A percentile compares a stretch with the other conserved stretches of the same genome.
These are phyloP conservation scores for Tulasnella sp. DNA, from an alignment of 768 basidiomycete genomes.

Conservation along the genomic window DNA sequence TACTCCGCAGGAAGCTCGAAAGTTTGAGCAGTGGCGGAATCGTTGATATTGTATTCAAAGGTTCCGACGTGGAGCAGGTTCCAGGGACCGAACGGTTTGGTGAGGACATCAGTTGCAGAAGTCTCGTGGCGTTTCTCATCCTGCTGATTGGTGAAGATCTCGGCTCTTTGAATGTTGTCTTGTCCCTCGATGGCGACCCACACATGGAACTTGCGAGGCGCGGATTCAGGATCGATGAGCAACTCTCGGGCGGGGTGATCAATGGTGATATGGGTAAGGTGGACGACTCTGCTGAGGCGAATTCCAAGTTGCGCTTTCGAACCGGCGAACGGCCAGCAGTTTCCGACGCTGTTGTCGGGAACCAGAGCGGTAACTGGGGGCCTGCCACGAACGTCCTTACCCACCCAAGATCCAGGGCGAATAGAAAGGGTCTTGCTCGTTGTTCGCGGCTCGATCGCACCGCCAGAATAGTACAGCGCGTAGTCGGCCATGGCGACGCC, in stretches of 20 bases:
- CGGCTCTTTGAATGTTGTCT: slow-evolving; percentile 62
- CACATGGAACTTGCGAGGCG: slow-evolving; percentile 82
- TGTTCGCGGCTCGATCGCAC: slow-evolving; percentile 69
- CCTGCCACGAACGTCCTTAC: slow-evolving; percentile 60
- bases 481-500: slow-evolving; percentile 77
- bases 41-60: slow-evolving; percentile 58
- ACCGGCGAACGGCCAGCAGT: slow-evolving; percentile 92
- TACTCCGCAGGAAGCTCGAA: slow-evolving; percentile 71
- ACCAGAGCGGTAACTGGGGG: slow-evolving; percentile 86
- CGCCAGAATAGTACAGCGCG: slow-evolving; percentile 80
- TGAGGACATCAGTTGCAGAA: neutral
- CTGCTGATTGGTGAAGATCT: slow-evolving; percentile 41
- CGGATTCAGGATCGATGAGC: slow-evolving; percentile 73
- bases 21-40: slow-evolving; percentile 64
- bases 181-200: slow-evolving; percentile 83
- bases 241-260: slow-evolving; percentile 85
- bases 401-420: slow-evolving; percentile 43
- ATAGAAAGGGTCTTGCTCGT: slow-evolving; percentile 78
- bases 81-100: slow-evolving; percentile 30
- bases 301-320: slow-evolving; percentile 77
- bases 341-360: slow-evolving; percentile 73
- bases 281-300: slow-evolving; percentile 58
- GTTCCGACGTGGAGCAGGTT: slow-evolving; percentile 54
- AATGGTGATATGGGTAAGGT: slow-evolving; percentile 65
- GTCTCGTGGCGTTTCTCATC: neutral